These are phyloP conservation scores for Nymphaea colorata DNA, from an alignment of 164 flowering plant genomes.

Conservation along the genomic window DNA sequence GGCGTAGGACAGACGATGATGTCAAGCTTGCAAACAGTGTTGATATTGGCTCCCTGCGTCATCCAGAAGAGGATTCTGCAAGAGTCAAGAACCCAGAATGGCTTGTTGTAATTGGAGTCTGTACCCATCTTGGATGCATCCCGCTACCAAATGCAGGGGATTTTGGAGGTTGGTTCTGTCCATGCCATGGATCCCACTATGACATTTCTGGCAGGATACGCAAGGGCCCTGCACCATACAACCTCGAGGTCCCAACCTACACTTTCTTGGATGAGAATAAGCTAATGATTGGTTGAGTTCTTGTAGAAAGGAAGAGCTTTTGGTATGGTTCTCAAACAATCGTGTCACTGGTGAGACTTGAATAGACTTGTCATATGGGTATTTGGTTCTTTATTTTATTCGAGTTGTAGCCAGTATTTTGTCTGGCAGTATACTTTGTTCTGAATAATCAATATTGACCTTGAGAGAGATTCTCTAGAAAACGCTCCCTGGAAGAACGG, in stretches of 20 bases:
- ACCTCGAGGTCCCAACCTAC: slow-evolving; percentile 18
- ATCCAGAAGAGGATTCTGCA: slow-evolving; percentile 11
- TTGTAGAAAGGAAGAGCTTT: background rate
- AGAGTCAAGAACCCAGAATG: slow-evolving; percentile 20
- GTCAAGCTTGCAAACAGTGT: slow-evolving; percentile 14
- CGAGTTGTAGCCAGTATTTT: background rate
- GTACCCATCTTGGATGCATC: slow-evolving; percentile 16
- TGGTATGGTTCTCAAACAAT: background rate
- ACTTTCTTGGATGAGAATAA: slow-evolving; percentile 17
- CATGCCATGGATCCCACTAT: slow-evolving; percentile 16
- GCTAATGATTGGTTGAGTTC: slow-evolving; percentile 9
- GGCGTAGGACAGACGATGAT: slow-evolving; percentile 16
- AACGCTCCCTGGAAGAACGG: no score
- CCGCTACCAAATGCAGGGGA: slow-evolving; percentile 17
- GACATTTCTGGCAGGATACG: slow-evolving; percentile 17
- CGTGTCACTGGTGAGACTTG: background rate
- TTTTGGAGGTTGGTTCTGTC: slow-evolving; percentile 20
- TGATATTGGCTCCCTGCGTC: slow-evolving; percentile 15
- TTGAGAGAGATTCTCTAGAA: no score
- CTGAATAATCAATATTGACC: background rate
- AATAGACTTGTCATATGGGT: background rate
- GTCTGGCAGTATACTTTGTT: background rate
- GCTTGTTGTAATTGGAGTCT: slow-evolving; percentile 19
- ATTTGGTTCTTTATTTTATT: background rate
- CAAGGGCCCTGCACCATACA: slow-evolving; percentile 20